A percentile compares a stretch with the other conserved stretches of the same genome.
Evolutionary conservation across 1,284 basidiomycete genomes (phyloP).

Genomic region (Entoloma clypeatum): DNA sequence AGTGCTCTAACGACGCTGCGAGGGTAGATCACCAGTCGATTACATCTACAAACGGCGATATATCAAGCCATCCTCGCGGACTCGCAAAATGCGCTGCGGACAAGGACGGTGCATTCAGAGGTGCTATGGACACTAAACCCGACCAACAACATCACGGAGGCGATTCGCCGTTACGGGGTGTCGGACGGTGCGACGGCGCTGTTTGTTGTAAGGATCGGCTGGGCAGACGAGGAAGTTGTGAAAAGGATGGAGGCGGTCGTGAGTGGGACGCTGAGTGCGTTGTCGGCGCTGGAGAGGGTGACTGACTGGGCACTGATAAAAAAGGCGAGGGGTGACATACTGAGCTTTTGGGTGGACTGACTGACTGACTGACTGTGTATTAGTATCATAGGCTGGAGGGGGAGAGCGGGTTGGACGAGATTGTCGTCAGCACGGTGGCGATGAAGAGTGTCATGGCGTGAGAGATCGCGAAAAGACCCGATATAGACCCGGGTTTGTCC

Average conservation of each 20-base stretch:
- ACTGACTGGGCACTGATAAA: constrained; percentile 72
- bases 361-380: neutral
- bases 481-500: constrained; percentile 10
- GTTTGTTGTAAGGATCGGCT: constrained; percentile 68
- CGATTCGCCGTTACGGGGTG: constrained; percentile 80
- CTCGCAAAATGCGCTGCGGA: constrained; percentile 55
- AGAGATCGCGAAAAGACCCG: constrained; percentile 10
- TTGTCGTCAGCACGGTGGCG: constrained; percentile 19
- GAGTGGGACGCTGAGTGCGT: constrained; percentile 46
- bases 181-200: constrained; percentile 63
- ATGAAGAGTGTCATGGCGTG: constrained; percentile 18
- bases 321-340: constrained; percentile 50
- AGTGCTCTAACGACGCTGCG: constrained; percentile 1
- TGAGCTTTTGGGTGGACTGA: neutral
- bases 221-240: constrained; percentile 37
- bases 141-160: constrained; percentile 86
- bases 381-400: constrained; percentile 18
- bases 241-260: constrained; percentile 54
- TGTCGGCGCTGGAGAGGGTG: constrained; percentile 45
- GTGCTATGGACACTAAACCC: constrained; percentile 81
- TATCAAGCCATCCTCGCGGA: constrained; percentile 75
- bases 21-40: constrained; percentile 62
- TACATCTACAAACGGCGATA: constrained; percentile 80
- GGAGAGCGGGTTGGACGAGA: constrained; percentile 9
- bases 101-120: constrained; percentile 83